Percentiles rank a stretch among this genome's conserved stretches.
Conservation (phyloP, 2,329 filamentous ascomycete genomes). For the Ilyonectria mors-panacis region DNA sequence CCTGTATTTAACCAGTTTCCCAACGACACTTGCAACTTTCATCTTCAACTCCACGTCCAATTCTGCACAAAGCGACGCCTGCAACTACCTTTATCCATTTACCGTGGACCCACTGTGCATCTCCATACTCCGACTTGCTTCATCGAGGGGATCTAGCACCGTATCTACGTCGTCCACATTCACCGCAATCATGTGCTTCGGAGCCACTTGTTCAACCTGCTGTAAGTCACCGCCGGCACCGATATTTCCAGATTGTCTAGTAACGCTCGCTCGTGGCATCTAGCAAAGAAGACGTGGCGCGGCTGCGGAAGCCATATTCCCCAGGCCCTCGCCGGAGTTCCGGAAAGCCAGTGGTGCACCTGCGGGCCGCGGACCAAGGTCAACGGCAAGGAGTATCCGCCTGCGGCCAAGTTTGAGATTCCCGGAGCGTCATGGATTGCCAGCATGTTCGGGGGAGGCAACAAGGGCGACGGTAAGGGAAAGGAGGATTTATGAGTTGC, state of each 20-base stretch:
- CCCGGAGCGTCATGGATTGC: slow-evolving; percentile 58
- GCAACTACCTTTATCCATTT: neutral
- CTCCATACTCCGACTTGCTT: neutral
- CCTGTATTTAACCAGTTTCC: neutral
- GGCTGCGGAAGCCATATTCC: slow-evolving; percentile 65
- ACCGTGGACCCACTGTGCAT: neutral
- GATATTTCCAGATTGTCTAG: neutral
- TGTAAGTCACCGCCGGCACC: slow-evolving; percentile 50
- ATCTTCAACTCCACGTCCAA: neutral
- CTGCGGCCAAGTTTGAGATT: slow-evolving; percentile 57
- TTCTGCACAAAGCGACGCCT: neutral
- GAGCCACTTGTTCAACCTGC: slow-evolving; percentile 59
- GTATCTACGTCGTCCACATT: neutral
- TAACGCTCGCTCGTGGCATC: neutral
- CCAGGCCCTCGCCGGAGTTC: slow-evolving; percentile 59
- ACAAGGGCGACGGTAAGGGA: slow-evolving; percentile 17
- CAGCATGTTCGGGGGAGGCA: slow-evolving; percentile 42
- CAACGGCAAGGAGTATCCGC: slow-evolving; percentile 62
- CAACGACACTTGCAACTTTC: neutral
- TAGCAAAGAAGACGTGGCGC: slow-evolving; percentile 65
- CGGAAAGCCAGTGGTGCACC: slow-evolving; percentile 64
- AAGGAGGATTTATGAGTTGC: slow-evolving; percentile 42
- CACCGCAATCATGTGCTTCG: slow-evolving; percentile 57
- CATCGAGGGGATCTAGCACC: neutral
- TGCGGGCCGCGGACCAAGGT: slow-evolving; percentile 62